Evolutionary conservation across 352 stramenopile species (phyloP).

Genomic region (Phytopythium boreale): DNA sequence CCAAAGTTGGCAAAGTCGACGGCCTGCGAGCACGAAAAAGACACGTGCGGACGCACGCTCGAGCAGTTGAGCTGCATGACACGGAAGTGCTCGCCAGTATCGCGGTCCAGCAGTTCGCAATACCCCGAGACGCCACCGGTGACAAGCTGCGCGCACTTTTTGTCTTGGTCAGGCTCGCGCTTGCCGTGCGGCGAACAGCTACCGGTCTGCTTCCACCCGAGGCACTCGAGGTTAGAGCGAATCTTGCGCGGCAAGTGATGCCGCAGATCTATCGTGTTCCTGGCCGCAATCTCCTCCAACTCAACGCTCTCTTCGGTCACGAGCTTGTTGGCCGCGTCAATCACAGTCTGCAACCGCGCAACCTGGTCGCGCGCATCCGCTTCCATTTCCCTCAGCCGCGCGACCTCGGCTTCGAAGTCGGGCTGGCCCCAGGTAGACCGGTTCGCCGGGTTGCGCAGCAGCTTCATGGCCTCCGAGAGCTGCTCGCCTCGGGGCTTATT

Average conservation of each 20-base stretch:
- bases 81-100: conserved; percentile 57
- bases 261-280: conserved; percentile 31
- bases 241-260: conserved; percentile 26
- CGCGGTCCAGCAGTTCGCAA: conserved; percentile 56
- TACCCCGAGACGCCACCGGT: conserved; percentile 47
- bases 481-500: background rate
- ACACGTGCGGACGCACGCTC: conserved; percentile 43
- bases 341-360: conserved; percentile 27
- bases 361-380: conserved; percentile 35
- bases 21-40: conserved; percentile 53
- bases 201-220: conserved; percentile 62
- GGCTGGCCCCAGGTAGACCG: conserved; percentile 11
- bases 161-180: conserved; percentile 48
- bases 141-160: conserved; percentile 43
- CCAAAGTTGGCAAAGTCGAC: conserved; percentile 65
- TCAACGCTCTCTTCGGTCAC: conserved; percentile 26
- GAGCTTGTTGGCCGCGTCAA: conserved; percentile 27
- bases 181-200: conserved; percentile 40
- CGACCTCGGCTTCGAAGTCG: conserved; percentile 26
- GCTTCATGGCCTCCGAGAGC: conserved; percentile 1
- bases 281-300: conserved; percentile 31
- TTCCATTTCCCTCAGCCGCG: conserved; percentile 32
- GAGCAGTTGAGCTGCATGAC: conserved; percentile 71
- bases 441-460: conserved; percentile 9
- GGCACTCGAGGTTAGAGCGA: conserved; percentile 39